Percentiles rank a stretch among this genome's conserved stretches.
phyloP scores from a whole-genome alignment of 768 basidiomycete species.

The Boletus subparvulus region DNA sequence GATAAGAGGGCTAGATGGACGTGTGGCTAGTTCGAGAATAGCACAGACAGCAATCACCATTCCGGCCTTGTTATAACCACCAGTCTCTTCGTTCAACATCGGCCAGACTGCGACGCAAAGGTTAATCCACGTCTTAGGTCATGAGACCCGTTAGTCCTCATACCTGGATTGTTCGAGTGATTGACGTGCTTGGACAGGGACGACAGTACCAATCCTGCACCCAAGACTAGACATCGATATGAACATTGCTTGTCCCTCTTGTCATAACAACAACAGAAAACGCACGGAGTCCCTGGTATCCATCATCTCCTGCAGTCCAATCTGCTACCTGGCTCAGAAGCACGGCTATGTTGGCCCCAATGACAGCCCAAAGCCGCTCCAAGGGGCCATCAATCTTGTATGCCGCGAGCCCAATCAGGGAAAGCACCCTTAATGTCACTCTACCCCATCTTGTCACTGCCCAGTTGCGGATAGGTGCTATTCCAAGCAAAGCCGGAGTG shows the following conservation, averaged over 20 bases:
- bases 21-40: conserved; percentile 52
- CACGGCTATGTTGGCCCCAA: conserved; percentile 49
- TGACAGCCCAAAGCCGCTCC: conserved; percentile 56
- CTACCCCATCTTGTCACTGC: conserved; percentile 49
- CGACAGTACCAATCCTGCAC: conserved; percentile 63
- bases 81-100: conserved; percentile 61
- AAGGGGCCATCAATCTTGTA: conserved; percentile 52
- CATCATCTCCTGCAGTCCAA: conserved; percentile 47
- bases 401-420: conserved; percentile 52
- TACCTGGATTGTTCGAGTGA: conserved; percentile 78
- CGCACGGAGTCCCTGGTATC: conserved; percentile 52
- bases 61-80: conserved; percentile 70
- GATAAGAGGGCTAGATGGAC: conserved; percentile 29
- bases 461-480: conserved; percentile 45
- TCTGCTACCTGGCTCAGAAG: conserved; percentile 51
- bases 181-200: conserved; percentile 75
- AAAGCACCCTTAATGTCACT: conserved; percentile 46
- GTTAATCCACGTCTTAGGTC: conserved; percentile 1
- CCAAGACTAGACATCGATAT: conserved; percentile 47
- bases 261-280: conserved; percentile 9
- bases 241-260: background rate
- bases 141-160: background rate
- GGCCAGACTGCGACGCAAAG: conserved; percentile 63
- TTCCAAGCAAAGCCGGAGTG: conserved; percentile 61
- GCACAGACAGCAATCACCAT: conserved; percentile 57